phyloP scores from a whole-genome alignment of 805 yeast species.

The Saturnispora diversa region DNA sequence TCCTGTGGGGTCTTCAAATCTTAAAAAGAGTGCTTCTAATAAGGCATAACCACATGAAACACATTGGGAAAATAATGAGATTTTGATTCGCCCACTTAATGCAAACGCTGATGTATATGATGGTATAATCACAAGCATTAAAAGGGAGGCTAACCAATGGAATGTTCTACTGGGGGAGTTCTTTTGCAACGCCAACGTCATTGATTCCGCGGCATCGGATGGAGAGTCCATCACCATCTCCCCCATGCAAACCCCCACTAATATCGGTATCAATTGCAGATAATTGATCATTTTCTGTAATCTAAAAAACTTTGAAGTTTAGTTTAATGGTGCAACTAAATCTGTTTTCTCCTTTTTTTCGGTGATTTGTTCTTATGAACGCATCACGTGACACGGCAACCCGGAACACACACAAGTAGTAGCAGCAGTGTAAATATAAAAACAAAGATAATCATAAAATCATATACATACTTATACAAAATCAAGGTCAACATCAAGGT shows the following conservation, averaged over 20 bases:
- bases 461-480: too few relatives aligned
- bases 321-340: too few relatives aligned
- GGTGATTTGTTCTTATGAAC: too few relatives aligned
- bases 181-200: conserved; percentile 11
- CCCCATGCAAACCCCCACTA: conserved; percentile 1
- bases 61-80: conserved; percentile 40
- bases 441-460: too few relatives aligned
- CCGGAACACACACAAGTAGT: too few relatives aligned
- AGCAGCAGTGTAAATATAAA: too few relatives aligned
- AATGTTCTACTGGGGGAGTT: conserved; percentile 39
- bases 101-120: conserved; percentile 48
- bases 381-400: too few relatives aligned
- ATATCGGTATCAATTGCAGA: too few relatives aligned
- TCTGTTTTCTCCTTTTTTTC: too few relatives aligned
- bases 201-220: conserved; percentile 15
- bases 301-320: too few relatives aligned
- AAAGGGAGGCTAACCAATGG: conserved; percentile 55
- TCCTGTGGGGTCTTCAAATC: conserved; percentile 57
- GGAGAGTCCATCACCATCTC: conserved; percentile 20
- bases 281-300: too few relatives aligned
- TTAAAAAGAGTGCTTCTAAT: conserved; percentile 47
- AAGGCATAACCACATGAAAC: conserved; percentile 42
- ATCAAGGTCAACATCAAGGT: too few relatives aligned
- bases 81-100: conserved; percentile 42
- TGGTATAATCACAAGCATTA: conserved; percentile 44